Conservation (phyloP, 1,139 yeast species). For the Magnusiomyces paraingens region DNA sequence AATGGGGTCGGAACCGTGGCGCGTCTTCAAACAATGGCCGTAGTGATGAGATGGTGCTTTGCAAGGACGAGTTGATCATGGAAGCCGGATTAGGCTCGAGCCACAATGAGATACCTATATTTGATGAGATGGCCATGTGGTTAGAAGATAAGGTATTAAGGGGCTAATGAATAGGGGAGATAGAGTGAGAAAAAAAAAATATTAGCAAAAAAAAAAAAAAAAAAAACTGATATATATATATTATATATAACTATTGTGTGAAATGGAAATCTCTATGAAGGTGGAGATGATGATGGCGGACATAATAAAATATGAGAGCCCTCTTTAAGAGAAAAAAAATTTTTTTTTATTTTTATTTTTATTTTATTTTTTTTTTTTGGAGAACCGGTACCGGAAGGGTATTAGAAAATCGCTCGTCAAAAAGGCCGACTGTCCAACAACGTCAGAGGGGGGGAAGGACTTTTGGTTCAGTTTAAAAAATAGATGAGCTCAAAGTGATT, state of each 20-base stretch:
- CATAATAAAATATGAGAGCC: neutral
- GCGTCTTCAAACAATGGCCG: constrained; percentile 67
- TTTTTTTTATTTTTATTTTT: neutral
- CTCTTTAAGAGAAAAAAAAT: neutral
- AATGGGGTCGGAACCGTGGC: constrained; percentile 65
- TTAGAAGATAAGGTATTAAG: neutral
- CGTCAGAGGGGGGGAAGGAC: no score
- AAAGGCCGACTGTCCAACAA: no score
- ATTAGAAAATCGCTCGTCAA: no score
- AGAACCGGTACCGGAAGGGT: no score
- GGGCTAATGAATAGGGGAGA: neutral
- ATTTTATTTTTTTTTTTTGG: neutral
- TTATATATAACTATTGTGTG: no score
- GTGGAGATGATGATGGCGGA: no score
- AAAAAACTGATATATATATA: no score
- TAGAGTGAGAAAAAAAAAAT: neutral
- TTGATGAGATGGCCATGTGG: neutral
- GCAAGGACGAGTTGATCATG: constrained; percentile 50
- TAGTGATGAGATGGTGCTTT: constrained; percentile 56
- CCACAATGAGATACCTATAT: constrained; percentile 56
- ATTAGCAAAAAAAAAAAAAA: no score
- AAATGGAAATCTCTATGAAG: no score
- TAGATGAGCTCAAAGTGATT: no score
- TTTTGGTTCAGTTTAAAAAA: no score
- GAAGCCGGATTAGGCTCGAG: constrained; percentile 59